These are phyloP conservation scores for Durotheca rogersii DNA, from an alignment of 495 filamentous ascomycete genomes.

Conservation along the genomic window DNA sequence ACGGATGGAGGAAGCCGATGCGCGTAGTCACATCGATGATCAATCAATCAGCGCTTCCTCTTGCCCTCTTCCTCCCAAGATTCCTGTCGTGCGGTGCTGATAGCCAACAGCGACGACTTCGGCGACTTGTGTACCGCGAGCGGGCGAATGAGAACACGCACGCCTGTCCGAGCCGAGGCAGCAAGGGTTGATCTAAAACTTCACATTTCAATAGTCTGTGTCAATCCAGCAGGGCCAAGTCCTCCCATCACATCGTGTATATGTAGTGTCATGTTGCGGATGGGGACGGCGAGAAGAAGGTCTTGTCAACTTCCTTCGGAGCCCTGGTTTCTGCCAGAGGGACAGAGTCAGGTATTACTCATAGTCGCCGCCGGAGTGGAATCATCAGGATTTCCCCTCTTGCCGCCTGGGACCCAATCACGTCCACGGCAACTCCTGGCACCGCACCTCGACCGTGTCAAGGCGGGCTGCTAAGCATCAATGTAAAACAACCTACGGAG, in stretches of 20 bases:
- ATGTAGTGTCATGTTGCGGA: too few relatives aligned
- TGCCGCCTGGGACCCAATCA: constrained; percentile 18
- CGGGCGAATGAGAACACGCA: constrained; percentile 33
- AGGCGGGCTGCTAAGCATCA: constrained; percentile 31
- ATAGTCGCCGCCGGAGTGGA: too few relatives aligned
- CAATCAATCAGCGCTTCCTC: background rate
- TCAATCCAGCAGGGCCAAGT: constrained; percentile 17
- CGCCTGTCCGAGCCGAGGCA: constrained; percentile 27
- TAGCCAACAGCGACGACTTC: constrained; percentile 18
- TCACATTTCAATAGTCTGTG: constrained; percentile 38
- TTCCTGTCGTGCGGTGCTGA: background rate
- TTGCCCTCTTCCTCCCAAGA: background rate
- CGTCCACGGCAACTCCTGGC: background rate
- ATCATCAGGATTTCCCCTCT: constrained; percentile 19
- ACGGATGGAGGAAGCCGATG: constrained; percentile 21
- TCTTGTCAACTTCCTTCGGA: too few relatives aligned
- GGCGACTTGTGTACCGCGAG: constrained; percentile 29
- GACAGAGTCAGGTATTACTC: too few relatives aligned
- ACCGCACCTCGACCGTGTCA: constrained; percentile 6
- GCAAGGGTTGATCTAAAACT: constrained; percentile 25
- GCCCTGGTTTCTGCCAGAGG: too few relatives aligned
- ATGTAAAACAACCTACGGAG: constrained; percentile 37
- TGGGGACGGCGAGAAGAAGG: too few relatives aligned
- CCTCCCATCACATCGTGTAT: too few relatives aligned
- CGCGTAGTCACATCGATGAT: constrained; percentile 15